Base-by-base conservation (phyloP, 805 yeast species). In the Ogataea allantospora region DNA sequence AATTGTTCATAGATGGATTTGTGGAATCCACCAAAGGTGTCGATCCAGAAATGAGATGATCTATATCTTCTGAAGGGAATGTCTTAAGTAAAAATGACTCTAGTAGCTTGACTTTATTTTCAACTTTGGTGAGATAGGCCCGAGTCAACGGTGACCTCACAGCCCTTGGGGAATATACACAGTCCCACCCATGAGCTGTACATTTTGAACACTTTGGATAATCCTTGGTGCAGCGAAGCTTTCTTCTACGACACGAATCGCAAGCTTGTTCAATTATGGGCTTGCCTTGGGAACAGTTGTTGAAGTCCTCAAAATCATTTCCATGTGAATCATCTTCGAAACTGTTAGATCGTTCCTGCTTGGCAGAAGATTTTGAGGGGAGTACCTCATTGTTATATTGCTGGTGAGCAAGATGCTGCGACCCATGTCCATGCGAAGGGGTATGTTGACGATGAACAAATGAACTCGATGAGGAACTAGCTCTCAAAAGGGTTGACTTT, bases 121-220 rank as follows among this genome's bases (percentile, higher is more conserved):
- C 95, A 19, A 87, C 88, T 36, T 74, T 74, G 11, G 95, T 86
- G 47, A 87, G 64, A 62, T 85, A 83, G 4, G 83, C 87, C 48
- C 96, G 66, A 0, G 95, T 87, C 39, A 87, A 63, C 0, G 95
- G 95, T 4, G 91, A 79, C 38, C 95, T 67, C 22, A 83, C 80
- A 2, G 80, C 73, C 43, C 84, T 69, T 11, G 96, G 95, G 15
- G 89, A 80, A 55, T 87, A 87, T 2, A 75, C 63, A 59, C 96
- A 87, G 21, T 73, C 73, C 84, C 95, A 81, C 15, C 70, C 67
- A 54, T 84, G 87, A 38, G 73, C 77, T 6, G 70, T 58, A 64
- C 96, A 87, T 53, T 85, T 85, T 30, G 80, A 66, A 54, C 95
- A 87, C 46, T 73, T 75, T 2, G 95, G 96, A 18, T 63, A 69